phyloP scores from a whole-genome alignment of 306 rosid species.

The Prosopis cineraria region DNA sequence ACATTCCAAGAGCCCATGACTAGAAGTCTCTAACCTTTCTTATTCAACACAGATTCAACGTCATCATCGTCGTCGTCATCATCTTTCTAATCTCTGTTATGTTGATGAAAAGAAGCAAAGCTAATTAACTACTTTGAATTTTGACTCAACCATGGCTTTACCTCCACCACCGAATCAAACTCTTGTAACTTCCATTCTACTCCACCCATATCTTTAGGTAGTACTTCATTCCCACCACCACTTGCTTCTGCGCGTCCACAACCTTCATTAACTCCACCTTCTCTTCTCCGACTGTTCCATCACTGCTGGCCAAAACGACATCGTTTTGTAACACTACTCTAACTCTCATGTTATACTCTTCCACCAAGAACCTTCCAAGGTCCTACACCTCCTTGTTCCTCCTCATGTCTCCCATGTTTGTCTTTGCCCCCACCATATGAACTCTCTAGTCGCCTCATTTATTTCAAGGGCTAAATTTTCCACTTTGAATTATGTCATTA shows the following conservation, averaged over 20 bases:
- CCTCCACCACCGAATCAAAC: constrained; percentile 66
- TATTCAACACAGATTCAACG: background rate
- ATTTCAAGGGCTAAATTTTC: no score
- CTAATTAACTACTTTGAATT: constrained; percentile 50
- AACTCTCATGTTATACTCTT: constrained; percentile 51
- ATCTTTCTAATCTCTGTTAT: background rate
- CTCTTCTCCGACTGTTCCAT: no score
- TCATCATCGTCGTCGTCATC: background rate
- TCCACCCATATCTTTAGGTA: constrained; percentile 51
- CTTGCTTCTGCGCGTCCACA: constrained; percentile 74
- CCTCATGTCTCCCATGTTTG: constrained; percentile 52
- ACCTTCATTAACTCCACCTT: constrained; percentile 58
- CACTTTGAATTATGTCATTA: no score
- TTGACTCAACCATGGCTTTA: constrained; percentile 61
- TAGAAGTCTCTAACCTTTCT: no score
- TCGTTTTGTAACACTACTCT: background rate
- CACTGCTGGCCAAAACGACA: no score
- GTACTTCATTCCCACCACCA: constrained; percentile 75
- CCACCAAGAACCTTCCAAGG: constrained; percentile 77
- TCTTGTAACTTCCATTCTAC: constrained; percentile 38
- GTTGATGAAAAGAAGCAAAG: constrained; percentile 50
- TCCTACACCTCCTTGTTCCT: constrained; percentile 66
- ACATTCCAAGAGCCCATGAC: no score
- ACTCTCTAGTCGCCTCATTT: no score
- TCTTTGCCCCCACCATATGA: constrained; percentile 47